Conservation (phyloP, 2,329 filamentous ascomycete species). For the Xylaria sp. region DNA sequence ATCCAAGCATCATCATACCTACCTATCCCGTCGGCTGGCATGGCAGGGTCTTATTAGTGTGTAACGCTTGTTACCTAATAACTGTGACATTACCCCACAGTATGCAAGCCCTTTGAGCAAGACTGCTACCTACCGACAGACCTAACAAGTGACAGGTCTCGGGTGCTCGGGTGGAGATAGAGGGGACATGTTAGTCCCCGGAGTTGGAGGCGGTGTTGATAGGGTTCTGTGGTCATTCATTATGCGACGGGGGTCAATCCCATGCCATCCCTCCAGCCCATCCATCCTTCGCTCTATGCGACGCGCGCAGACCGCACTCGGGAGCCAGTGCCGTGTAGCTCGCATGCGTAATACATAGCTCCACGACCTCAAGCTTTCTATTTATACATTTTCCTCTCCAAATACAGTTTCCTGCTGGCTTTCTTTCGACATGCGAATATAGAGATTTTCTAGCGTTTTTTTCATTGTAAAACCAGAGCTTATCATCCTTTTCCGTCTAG, state of each 20-base stretch:
- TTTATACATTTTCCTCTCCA: constrained; percentile 24
- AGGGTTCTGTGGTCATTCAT: constrained; percentile 5
- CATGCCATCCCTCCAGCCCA: background rate
- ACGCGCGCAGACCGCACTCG: constrained; percentile 32
- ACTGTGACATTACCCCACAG: constrained; percentile 26
- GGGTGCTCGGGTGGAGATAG: constrained; percentile 6
- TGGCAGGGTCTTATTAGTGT: background rate
- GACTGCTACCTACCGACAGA: background rate
- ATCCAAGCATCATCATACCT: constrained; percentile 2
- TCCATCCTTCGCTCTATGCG: constrained; percentile 28
- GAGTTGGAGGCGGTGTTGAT: constrained; percentile 10
- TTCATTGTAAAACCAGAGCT: background rate
- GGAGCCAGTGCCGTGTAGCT: constrained; percentile 1
- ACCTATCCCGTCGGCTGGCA: constrained; percentile 15
- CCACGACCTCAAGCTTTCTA: constrained; percentile 24
- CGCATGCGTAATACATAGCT: constrained; percentile 2
- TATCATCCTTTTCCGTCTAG: constrained; percentile 2
- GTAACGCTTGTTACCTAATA: constrained; percentile 11
- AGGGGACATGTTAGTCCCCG: background rate
- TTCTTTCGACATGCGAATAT: constrained; percentile 3
- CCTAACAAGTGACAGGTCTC: constrained; percentile 12
- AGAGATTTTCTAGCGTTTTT: background rate
- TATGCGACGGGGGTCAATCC: constrained; percentile 8
- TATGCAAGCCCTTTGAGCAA: background rate
- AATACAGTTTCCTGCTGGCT: background rate